Conservation (phyloP, 148 eudicot species). For the Rheum nobile region DNA sequence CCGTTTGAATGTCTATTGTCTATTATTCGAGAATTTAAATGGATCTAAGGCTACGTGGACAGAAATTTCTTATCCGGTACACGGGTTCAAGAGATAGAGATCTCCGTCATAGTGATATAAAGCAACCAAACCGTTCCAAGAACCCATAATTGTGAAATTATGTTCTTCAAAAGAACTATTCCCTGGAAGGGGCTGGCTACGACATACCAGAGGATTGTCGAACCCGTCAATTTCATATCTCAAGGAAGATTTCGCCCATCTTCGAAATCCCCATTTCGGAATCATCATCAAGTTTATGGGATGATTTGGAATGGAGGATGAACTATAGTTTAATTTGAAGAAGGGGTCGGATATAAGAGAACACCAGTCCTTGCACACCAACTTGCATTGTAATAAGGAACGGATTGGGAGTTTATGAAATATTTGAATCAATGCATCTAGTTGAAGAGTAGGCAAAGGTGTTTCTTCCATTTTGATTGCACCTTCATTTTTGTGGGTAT, state of each 20-base stretch:
- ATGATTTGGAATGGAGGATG: not conserved
- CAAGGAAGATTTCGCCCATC: not conserved
- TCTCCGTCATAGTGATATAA: not conserved
- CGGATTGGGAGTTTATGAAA: no score
- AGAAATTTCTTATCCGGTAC: not conserved
- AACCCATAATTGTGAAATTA: not conserved
- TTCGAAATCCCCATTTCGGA: not conserved
- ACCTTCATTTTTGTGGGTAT: no score
- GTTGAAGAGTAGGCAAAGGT: no score
- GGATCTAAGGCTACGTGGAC: not conserved
- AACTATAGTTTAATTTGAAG: no score
- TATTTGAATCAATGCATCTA: no score
- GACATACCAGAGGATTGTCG: no score
- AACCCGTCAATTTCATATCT: not conserved
- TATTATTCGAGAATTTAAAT: not conserved
- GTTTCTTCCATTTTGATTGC: no score
- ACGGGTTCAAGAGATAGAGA: not conserved
- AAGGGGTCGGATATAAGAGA: no score
- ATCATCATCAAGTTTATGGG: not conserved
- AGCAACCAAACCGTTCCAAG: not conserved
- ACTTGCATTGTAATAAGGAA: no score
- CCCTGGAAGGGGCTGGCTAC: not conserved
- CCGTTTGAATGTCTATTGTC: not conserved
- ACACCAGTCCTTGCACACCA: no score
- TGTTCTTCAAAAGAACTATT: not conserved